A percentile compares a stretch with the other conserved stretches of the same genome.
These are phyloP conservation scores for Aspergillus fructus DNA, from an alignment of 2,329 filamentous ascomycete genomes.

Conservation along the genomic window DNA sequence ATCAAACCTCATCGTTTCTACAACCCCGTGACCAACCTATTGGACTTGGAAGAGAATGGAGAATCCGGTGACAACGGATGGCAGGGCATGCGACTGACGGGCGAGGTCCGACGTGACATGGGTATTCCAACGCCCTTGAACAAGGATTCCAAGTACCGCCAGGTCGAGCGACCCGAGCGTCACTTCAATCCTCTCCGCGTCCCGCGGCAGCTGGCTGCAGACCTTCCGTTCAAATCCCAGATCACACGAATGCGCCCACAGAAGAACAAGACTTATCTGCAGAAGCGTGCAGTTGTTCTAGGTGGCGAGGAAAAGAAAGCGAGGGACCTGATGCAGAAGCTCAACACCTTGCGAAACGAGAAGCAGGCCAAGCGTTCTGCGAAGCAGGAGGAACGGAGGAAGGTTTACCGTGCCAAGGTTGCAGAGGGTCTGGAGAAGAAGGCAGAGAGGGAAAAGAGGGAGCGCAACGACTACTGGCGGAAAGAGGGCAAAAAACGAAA, in stretches of 20 bases:
- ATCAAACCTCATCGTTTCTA: constrained; percentile 95
- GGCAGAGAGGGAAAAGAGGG: constrained; percentile 79
- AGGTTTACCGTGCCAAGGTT: constrained; percentile 78
- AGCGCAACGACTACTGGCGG: constrained; percentile 90
- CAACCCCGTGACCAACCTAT: constrained; percentile 90
- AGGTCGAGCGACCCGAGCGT: constrained; percentile 58
- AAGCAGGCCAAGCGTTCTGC: constrained; percentile 77
- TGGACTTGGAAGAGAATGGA: constrained; percentile 54
- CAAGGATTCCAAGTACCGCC: constrained; percentile 82
- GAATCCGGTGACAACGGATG: constrained; percentile 52
- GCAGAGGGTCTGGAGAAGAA: constrained; percentile 82
- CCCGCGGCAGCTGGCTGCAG: constrained; percentile 60
- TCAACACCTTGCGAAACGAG: constrained; percentile 86
- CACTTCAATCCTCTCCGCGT: constrained; percentile 70
- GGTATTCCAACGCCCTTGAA: constrained; percentile 73
- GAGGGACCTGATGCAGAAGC: constrained; percentile 85
- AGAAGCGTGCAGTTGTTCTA: constrained; percentile 89
- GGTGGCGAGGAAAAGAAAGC: constrained; percentile 86
- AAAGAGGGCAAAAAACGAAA: constrained; percentile 81
- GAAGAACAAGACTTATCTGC: constrained; percentile 80
- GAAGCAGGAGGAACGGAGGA: constrained; percentile 85
- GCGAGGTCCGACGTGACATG: constrained; percentile 78
- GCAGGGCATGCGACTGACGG: constrained; percentile 91
- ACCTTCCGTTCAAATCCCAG: constrained; percentile 90
- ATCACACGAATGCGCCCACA: constrained; percentile 79